Evolutionary conservation across 371 early-diverging fungal species (phyloP), one percentile per base, ranked within the genome.

Genomic region (Rhizopus arrhizus): DNA sequence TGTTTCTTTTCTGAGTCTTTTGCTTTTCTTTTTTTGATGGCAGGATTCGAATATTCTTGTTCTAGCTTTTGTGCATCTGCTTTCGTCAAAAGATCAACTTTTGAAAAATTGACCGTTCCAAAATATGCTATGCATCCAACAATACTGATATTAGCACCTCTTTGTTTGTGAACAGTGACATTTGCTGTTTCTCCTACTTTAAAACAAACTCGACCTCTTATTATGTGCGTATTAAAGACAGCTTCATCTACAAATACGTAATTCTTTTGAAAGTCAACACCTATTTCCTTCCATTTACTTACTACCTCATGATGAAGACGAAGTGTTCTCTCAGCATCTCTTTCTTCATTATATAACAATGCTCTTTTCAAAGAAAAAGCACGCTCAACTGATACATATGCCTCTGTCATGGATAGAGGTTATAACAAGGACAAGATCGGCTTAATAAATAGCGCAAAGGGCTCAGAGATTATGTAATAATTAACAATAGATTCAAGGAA

Each of bases 51-150:
- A 53, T 53, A 40, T 40, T 53, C 53, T 29, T 40, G 38, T 53
- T 53, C 41, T 9, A 53, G 53, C 53, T 53, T 53, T 56, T 46
- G 13, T 47, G 48, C 35, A 35, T 32, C 57, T 22, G 38, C 38
- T 16, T 56, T 56, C 35, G 48, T 41, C 32, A 58, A 51, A 41
- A 41, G 51, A 2, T 58, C 51, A 13, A 58, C 51, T 58, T 58
- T 50, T 40, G 58, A 58, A 42, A 51, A 58, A 51, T 50, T 58
- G 40, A 42, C 51, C 8, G 51, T 58, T 49, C 42, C 51, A 58
- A 58, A 58, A 58, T 41, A 50, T 32, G 42, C 40, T 5, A 58
- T 51, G 41, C 42, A 51, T 49, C 58, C 51, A 51, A 58, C 58
- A n/a, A 58, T 58, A 50, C 42, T 58, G 42, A 58, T 40, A 41